Percentiles rank a stretch among this genome's conserved stretches.
Conservation (phyloP, 352 stramenopile species). For the Globisporangium recalcitrans region DNA sequence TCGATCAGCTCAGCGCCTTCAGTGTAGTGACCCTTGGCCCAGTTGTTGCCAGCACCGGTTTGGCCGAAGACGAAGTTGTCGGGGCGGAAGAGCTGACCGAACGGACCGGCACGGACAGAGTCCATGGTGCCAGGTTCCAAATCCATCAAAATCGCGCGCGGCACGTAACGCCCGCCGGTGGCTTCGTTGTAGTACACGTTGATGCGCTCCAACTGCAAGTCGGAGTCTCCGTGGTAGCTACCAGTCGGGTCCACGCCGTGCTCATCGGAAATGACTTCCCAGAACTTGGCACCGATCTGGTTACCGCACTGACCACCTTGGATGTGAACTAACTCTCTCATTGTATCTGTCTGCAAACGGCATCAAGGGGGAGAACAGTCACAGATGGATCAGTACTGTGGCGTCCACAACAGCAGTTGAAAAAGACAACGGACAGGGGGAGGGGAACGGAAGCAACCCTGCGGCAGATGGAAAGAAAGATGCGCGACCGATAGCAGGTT, state of each 20-base stretch:
- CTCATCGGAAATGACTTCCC: slow-evolving; percentile 96
- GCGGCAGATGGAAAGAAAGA: slow-evolving; percentile 2
- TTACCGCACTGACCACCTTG: slow-evolving; percentile 98
- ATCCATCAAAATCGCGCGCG: slow-evolving; percentile 98
- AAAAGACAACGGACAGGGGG: background rate
- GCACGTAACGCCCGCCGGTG: slow-evolving; percentile 95
- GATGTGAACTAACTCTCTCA: slow-evolving; percentile 97
- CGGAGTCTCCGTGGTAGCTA: slow-evolving; percentile 94
- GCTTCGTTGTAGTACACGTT: slow-evolving; percentile 99
- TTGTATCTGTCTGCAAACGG: slow-evolving; percentile 47
- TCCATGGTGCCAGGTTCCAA: slow-evolving; percentile 99
- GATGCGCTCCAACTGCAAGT: slow-evolving; percentile 96
- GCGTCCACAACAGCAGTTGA: background rate
- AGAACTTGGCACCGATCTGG: slow-evolving; percentile 98
- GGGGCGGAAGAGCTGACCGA: slow-evolving; percentile 96
- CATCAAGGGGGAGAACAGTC: slow-evolving; percentile 12
- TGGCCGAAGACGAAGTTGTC: slow-evolving; percentile 99
- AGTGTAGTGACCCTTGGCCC: slow-evolving; percentile 99
- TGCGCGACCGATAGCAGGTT: background rate
- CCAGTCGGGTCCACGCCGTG: slow-evolving; percentile 92
- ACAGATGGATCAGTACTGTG: slow-evolving; percentile 2
- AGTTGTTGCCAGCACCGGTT: slow-evolving; percentile 98
- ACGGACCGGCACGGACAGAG: slow-evolving; percentile 93
- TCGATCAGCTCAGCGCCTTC: slow-evolving; percentile 98
- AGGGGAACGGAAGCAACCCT: background rate